Conservation (phyloP, 495 filamentous ascomycete genomes). For the Astrothelium subdiscretum region DNA sequence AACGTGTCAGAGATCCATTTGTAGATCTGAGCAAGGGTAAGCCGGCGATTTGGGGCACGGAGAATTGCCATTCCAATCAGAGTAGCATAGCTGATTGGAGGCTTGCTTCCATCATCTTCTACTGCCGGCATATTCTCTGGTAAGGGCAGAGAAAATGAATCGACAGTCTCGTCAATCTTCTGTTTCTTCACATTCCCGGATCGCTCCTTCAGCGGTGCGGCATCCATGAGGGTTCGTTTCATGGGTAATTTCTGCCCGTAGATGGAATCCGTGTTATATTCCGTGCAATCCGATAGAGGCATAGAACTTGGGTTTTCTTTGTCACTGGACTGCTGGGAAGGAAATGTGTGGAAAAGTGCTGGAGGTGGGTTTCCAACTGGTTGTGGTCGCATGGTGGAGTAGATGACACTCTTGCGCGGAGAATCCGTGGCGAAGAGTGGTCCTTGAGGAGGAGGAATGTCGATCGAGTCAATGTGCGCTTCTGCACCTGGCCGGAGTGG, state of each 20-base stretch:
- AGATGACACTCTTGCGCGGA: constrained; percentile 53
- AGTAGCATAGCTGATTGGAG: constrained; percentile 83
- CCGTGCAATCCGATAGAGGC: constrained; percentile 8
- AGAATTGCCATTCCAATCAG: constrained; percentile 96
- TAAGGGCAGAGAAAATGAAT: constrained; percentile 46
- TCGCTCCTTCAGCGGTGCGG: constrained; percentile 61
- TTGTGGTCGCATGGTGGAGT: constrained; percentile 20
- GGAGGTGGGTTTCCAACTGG: constrained; percentile 40
- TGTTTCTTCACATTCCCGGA: constrained; percentile 47
- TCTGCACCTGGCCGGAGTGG: constrained; percentile 29
- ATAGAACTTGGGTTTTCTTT: constrained; percentile 57
- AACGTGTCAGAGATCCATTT: constrained; percentile 97
- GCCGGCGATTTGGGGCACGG: constrained; percentile 65
- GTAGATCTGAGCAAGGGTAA: constrained; percentile 96
- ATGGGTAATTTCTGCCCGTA: constrained; percentile 48
- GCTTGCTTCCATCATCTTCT: constrained; percentile 80
- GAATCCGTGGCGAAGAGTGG: constrained; percentile 69
- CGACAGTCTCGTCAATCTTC: constrained; percentile 25
- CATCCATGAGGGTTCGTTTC: constrained; percentile 62
- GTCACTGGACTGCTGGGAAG: constrained; percentile 34
- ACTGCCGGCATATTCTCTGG: constrained; percentile 68
- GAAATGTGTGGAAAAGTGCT: constrained; percentile 50
- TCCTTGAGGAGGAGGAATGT: constrained; percentile 59
- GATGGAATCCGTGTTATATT: constrained; percentile 11
- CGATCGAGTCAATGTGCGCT: constrained; percentile 43